These are phyloP conservation scores for Monosporascus cannonballus DNA, from an alignment of 2,329 filamentous ascomycete species.

Conservation along the genomic window DNA sequence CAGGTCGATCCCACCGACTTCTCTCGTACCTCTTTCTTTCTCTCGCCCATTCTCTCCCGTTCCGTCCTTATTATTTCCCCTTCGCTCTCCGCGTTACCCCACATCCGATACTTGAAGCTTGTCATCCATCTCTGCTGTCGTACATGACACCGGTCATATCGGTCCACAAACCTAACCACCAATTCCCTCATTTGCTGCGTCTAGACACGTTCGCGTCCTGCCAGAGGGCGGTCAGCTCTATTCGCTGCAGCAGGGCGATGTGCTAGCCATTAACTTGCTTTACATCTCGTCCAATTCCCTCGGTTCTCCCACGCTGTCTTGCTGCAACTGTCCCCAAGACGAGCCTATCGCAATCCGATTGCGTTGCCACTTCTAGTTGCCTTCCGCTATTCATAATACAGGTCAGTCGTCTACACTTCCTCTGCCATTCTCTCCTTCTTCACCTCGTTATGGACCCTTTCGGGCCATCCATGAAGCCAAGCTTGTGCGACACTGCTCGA, in stretches of 20 bases:
- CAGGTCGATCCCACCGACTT: constrained; percentile 11
- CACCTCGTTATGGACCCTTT: constrained; percentile 28
- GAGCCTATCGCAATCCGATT: constrained; percentile 12
- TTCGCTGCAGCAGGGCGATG: constrained; percentile 20
- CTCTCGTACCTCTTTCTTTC: constrained; percentile 1
- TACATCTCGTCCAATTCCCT: constrained; percentile 21
- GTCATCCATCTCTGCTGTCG: constrained; percentile 8
- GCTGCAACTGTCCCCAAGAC: constrained; percentile 24
- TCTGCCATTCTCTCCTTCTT: constrained; percentile 12
- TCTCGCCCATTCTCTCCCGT: constrained; percentile 6
- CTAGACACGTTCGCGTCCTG: constrained; percentile 23
- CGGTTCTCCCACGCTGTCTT: constrained; percentile 25
- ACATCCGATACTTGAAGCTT: constrained; percentile 7
- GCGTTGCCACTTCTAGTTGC: constrained; percentile 24
- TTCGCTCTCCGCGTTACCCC: constrained; percentile 17
- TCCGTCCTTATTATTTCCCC: constrained; percentile 6
- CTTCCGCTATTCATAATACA: constrained; percentile 28
- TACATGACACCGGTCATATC: constrained; percentile 25
- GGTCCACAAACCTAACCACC: constrained; percentile 18
- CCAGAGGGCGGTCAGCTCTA: constrained; percentile 25
- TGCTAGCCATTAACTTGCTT: constrained; percentile 26
- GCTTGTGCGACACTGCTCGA: constrained; percentile 26
- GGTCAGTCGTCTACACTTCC: constrained; percentile 24
- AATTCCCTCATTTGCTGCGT: constrained; percentile 26
- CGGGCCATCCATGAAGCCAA: constrained; percentile 27